phyloP scores from a whole-genome alignment of 768 basidiomycete species.

The Mrakia hoshinonis region DNA sequence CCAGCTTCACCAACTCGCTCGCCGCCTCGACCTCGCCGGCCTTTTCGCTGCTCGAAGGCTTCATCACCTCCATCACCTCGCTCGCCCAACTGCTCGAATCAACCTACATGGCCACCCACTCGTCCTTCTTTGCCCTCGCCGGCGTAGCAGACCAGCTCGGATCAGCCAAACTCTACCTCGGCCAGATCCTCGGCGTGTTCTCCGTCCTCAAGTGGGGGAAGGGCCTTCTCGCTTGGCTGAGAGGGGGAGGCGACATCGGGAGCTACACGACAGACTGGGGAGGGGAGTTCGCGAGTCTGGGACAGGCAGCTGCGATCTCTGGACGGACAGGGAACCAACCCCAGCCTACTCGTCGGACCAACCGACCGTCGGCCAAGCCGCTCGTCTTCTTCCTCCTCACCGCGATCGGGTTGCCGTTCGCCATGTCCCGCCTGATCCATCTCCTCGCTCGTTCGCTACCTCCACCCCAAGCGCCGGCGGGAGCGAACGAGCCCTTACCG shows the following conservation, averaged over 20 bases:
- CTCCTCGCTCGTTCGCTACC: slow-evolving; percentile 58
- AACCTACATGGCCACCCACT: slow-evolving; percentile 95
- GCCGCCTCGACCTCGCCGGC: slow-evolving; percentile 85
- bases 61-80: slow-evolving; percentile 90
- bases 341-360: slow-evolving; percentile 37
- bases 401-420: slow-evolving; percentile 83
- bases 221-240: slow-evolving; percentile 53
- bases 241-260: slow-evolving; percentile 42
- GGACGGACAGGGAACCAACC: slow-evolving; percentile 50
- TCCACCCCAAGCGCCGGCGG: background rate
- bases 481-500: background rate
- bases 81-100: slow-evolving; percentile 95
- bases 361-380: slow-evolving; percentile 68
- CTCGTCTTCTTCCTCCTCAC: slow-evolving; percentile 87
- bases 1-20: slow-evolving; percentile 73
- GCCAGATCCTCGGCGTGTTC: slow-evolving; percentile 86
- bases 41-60: slow-evolving; percentile 82
- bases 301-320: slow-evolving; percentile 6
- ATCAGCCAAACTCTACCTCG: slow-evolving; percentile 81
- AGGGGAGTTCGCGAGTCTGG: slow-evolving; percentile 24
- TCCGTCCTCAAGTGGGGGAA: slow-evolving; percentile 56
- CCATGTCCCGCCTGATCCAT: slow-evolving; percentile 81
- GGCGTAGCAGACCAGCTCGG: slow-evolving; percentile 92
- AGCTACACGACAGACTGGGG: slow-evolving; percentile 9
- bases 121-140: slow-evolving; percentile 67